Evolutionary conservation across 2,329 filamentous ascomycete genomes (phyloP), one percentile per base, ranked within the genome.

Genomic region (Penicillium griseofulvum): DNA sequence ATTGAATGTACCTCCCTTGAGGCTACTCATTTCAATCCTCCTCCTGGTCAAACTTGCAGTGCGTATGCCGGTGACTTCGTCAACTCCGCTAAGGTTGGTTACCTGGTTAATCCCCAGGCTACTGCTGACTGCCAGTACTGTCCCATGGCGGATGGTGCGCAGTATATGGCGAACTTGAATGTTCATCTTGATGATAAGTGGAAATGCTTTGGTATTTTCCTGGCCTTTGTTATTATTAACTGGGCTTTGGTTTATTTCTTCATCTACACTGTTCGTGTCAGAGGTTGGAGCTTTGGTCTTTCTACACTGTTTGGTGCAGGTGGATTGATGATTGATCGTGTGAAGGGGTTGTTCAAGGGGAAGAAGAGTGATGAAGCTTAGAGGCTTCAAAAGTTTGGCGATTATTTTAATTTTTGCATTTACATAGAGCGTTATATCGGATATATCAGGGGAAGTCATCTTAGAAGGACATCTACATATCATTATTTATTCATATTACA

Each of bases 171-270:
- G 3, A 83, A 81, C 0, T 64, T 86, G 33, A 84, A 85, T 61
- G 79, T 85, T 50, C 67, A 76, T 5, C 71, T 76, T 0, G 71
- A 67, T 19, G 80, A 91, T 51, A 90, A 90, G 74, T 91, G 88
- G 88, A 75, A 83, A 41, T 78, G 87, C 69, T 88, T 90, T 63
- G 88, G 87, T 8, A 86, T 91, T 57, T 89, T 91, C 75, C 63
- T 89, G 9, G 84, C 83, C 1, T 91, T 90, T 68, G 84, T 83
- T 49, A 74, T 88, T 14, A 86, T 83, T 48, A 91, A 90, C 66
- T 90, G 85, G 85, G 74, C 80, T 38, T 71, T 91, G 51, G 87
- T 90, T 1, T 89, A 89, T 69, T 89, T 90, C 73, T 90, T 91
- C 67, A 85, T 91, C 54, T 91, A 87, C 73, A 87, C 84, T 3